phyloP scores from a whole-genome alignment of 352 stramenopile genomes.

The Pythium phragmiticola region DNA sequence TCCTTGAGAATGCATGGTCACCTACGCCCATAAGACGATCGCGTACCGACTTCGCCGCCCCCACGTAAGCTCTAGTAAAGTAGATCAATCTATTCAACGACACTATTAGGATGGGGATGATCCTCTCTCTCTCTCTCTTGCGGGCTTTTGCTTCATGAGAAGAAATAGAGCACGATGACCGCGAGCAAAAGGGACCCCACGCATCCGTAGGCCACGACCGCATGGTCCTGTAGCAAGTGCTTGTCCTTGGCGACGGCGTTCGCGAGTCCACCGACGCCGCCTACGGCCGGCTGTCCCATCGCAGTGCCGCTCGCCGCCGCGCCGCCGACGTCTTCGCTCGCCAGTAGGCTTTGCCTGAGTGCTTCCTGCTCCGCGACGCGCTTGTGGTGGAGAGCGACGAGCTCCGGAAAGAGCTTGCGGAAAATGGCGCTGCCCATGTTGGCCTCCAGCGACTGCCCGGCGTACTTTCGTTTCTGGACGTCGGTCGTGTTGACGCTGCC shows the following conservation, averaged over 20 bases:
- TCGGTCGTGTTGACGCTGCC: conserved; percentile 88
- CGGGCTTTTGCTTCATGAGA: conserved; percentile 32
- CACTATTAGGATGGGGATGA: not conserved
- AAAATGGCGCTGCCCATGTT: conserved; percentile 85
- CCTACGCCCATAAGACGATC: not conserved
- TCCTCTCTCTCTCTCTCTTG: not conserved
- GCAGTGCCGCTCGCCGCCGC: not conserved
- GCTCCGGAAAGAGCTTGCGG: conserved; percentile 86
- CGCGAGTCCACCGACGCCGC: conserved; percentile 12
- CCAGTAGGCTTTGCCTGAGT: conserved; percentile 31
- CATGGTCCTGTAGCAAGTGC: conserved; percentile 24
- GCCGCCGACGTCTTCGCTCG: conserved; percentile 8
- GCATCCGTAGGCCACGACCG: conserved; percentile 36
- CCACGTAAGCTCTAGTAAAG: not conserved
- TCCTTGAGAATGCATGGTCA: conserved; percentile 41
- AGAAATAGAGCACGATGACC: conserved; percentile 45
- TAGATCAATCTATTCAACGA: conserved; percentile 27
- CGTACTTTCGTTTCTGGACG: conserved; percentile 85
- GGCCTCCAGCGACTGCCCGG: conserved; percentile 67
- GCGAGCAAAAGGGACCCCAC: conserved; percentile 38
- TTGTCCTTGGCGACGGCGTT: conserved; percentile 24
- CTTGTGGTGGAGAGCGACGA: conserved; percentile 75
- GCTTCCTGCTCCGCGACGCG: conserved; percentile 39
- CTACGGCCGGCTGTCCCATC: not conserved
- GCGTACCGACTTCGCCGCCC: conserved; percentile 3